Percentiles rank a stretch among this genome's conserved stretches.
These are phyloP conservation scores for Aspergillus funiculosus DNA, from an alignment of 495 filamentous ascomycete genomes.

Conservation along the genomic window DNA sequence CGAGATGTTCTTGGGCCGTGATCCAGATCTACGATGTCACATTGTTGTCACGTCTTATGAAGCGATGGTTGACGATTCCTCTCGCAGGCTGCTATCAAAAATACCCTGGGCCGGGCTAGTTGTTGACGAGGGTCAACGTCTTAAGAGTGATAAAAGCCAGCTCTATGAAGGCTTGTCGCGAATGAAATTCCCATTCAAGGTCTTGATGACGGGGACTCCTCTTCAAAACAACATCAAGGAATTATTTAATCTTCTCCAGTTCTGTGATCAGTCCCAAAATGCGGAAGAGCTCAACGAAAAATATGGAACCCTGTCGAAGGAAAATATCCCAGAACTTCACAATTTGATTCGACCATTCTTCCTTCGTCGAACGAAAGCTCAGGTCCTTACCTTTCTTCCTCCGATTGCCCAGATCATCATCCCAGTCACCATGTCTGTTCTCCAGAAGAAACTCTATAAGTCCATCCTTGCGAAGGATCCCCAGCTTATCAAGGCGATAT, in stretches of 20 bases:
- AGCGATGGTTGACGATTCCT: constrained; percentile 64
- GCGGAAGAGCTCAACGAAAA: constrained; percentile 68
- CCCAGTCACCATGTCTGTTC: constrained; percentile 82
- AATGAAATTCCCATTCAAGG: constrained; percentile 70
- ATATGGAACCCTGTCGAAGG: constrained; percentile 67
- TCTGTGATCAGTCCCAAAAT: constrained; percentile 65
- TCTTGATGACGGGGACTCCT: constrained; percentile 84
- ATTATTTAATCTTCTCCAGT: constrained; percentile 92
- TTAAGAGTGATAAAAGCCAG: constrained; percentile 85
- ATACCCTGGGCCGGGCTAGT: constrained; percentile 84
- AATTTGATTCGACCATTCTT: constrained; percentile 80
- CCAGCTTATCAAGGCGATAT: constrained; percentile 80
- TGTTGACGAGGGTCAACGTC: constrained; percentile 91
- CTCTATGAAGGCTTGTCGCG: constrained; percentile 68
- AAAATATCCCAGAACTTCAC: constrained; percentile 76
- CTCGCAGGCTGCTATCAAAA: constrained; percentile 53
- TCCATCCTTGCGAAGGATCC: constrained; percentile 87
- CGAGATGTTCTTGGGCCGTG: constrained; percentile 72
- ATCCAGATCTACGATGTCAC: constrained; percentile 66
- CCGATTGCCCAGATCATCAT: constrained; percentile 92
- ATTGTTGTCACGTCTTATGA: constrained; percentile 95
- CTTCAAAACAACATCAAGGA: constrained; percentile 94
- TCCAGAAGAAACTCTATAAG: constrained; percentile 93
- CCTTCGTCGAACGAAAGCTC: constrained; percentile 76
- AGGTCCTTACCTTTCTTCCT: constrained; percentile 84